Percentiles rank a stretch among this genome's conserved stretches.
These are phyloP conservation scores for Arabidopsis suecica DNA, from an alignment of 345 rosid genomes.

Conservation along the genomic window DNA sequence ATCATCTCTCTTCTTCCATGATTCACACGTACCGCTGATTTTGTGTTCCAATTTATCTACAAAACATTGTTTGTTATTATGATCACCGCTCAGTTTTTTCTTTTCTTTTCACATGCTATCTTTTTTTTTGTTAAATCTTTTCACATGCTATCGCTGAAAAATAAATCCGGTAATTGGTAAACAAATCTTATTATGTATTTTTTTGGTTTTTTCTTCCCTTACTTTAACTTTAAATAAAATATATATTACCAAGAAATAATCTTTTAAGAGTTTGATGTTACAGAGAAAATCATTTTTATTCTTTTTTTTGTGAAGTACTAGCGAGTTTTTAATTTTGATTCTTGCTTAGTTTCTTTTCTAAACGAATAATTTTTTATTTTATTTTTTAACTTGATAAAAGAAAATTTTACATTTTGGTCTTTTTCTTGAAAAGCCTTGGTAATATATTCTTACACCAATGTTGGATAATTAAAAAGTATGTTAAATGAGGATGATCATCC, in stretches of 20 bases:
- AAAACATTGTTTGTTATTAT: not conserved
- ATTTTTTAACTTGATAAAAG: not conserved
- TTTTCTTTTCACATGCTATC: not conserved
- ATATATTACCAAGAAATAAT: too few relatives aligned
- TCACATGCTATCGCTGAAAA: too few relatives aligned
- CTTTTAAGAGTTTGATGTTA: too few relatives aligned
- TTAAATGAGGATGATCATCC: conserved; percentile 1
- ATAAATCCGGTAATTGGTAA: too few relatives aligned
- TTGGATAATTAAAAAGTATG: not conserved
- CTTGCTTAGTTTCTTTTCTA: not conserved
- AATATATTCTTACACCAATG: not conserved
- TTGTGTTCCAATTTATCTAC: not conserved
- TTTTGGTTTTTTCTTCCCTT: too few relatives aligned
- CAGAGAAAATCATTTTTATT: too few relatives aligned
- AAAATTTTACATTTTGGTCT: not conserved
- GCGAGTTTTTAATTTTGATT: not conserved
- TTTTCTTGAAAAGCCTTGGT: not conserved
- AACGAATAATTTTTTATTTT: not conserved
- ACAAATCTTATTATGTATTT: too few relatives aligned
- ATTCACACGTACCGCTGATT: conserved; percentile 21
- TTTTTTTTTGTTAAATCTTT: not conserved
- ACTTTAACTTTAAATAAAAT: too few relatives aligned
- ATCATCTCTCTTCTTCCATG: conserved; percentile 32
- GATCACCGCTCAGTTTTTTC: not conserved
- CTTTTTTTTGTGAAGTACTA: too few relatives aligned